Evolutionary conservation across 2,329 filamentous ascomycete genomes (phyloP).

Genomic region (Aspergillus sp.): DNA sequence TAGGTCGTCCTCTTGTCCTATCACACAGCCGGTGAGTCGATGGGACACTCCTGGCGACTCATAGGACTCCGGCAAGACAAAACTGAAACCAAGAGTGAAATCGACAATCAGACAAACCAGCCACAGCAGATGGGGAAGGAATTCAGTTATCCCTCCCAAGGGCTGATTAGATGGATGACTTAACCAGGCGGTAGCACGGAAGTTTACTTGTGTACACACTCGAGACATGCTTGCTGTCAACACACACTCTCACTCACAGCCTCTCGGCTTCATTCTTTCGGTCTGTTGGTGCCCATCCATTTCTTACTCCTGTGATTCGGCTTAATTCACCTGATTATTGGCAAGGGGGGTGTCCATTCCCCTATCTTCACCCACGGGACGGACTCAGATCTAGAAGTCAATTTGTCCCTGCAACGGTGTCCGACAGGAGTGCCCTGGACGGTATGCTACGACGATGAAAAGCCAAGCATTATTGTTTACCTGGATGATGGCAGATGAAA

Average conservation of each 20-base stretch:
- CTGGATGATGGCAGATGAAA: not conserved
- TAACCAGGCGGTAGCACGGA: conserved; percentile 6
- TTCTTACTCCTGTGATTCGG: conserved; percentile 4
- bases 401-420: not conserved
- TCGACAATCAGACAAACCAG: not conserved
- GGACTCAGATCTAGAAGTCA: not conserved
- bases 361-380: not conserved
- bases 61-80: not conserved
- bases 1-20: not conserved
- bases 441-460: not conserved
- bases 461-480: not conserved
- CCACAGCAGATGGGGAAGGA: not conserved
- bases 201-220: conserved; percentile 12
- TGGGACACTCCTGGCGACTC: not conserved
- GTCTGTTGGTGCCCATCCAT: conserved; percentile 10
- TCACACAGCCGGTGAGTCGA: not conserved
- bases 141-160: not conserved
- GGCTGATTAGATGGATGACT: not conserved
- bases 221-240: conserved; percentile 10
- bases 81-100: not conserved
- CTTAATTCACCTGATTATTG: conserved; percentile 7
- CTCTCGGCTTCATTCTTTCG: conserved; percentile 10
- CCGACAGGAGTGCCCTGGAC: not conserved
- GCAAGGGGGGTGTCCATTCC: not conserved
- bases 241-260: not conserved